Evolutionary conservation across 352 stramenopile species (phyloP), one percentile per base, ranked within the genome.

Genomic region (Phytophthora nicotianae): DNA sequence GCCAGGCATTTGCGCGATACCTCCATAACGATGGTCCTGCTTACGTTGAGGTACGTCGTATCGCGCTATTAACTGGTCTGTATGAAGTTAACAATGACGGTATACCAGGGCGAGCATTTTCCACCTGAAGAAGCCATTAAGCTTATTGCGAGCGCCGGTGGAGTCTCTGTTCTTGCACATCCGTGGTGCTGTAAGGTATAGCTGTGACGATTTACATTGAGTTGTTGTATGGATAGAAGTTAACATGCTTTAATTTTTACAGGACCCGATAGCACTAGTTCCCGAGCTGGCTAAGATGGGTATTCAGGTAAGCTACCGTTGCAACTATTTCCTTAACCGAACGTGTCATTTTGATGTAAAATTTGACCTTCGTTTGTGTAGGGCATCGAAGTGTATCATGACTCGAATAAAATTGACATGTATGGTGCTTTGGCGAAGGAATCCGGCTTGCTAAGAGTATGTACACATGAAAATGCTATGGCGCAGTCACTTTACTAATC

Each of bases 121-220:
- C 86, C 86, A 7, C 86, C 86, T n/a, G 79, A 93, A 66, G 81
- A 93, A 55, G 86, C 86, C 3, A 92, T 95, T 62, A 90, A 91
- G 50, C 75, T 95, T 41, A 95, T 95, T 53, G 82, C 87, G 14
- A 88, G 81, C 26, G 81, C 82, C 16, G 86, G 86, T 10, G 86
- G 86, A 2, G 72, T 95, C 11, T 95, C 86, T 0, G 81, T 95
- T 49, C 73, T 95, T n/a, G 86, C 86, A 0, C 86, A 95, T 49
- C 86, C 86, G 17, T 95, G 86, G 86, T 93, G 84, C 51, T 95
- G 83, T 60, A 95, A 93, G 59, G 81, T 89, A 58, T 4, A 52
- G 21, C 47, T 57, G 2, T 17, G 24, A 27, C 17, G 26, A 51
- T 38, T 21, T 3, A 3, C 13, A 27, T 29, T 48, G 41, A 38